phyloP scores from a whole-genome alignment of 805 yeast genomes.

The Hanseniaspora meyeri region DNA sequence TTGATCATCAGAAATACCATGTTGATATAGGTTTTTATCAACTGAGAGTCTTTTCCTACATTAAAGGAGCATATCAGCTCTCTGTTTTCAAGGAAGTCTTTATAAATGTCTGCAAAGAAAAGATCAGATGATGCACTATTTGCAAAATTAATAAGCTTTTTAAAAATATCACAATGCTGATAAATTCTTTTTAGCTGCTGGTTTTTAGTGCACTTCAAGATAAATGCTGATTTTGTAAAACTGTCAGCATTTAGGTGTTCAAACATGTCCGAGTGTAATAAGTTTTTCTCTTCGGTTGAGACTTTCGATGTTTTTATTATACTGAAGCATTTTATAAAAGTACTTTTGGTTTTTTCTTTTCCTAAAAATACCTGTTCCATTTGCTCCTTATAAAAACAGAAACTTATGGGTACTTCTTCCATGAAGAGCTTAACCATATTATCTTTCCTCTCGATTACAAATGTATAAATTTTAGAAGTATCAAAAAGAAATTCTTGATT shows the following conservation, averaged over 20 bases:
- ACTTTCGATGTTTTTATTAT: neutral
- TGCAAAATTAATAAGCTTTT: neutral
- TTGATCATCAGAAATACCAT: neutral
- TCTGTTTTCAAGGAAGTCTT: neutral
- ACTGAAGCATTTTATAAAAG: neutral
- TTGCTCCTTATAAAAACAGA: neutral
- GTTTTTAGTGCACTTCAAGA: neutral
- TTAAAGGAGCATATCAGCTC: neutral
- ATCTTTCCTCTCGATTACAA: neutral
- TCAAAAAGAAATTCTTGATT: neutral
- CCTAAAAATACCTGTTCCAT: neutral
- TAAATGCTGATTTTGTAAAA: neutral
- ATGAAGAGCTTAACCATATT: neutral
- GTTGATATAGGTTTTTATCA: neutral
- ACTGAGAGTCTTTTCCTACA: neutral
- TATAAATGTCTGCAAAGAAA: neutral
- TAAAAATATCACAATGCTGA: neutral
- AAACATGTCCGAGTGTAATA: neutral
- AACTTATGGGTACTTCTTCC: neutral
- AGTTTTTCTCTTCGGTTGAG: neutral
- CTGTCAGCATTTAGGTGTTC: neutral
- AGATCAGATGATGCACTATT: neutral
- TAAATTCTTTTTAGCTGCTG: neutral
- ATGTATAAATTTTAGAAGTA: neutral
- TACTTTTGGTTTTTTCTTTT: neutral